Evolutionary conservation across 2,329 filamentous ascomycete genomes (phyloP), one percentile per base, ranked within the genome.

Genomic region (Gremmenia infestans): DNA sequence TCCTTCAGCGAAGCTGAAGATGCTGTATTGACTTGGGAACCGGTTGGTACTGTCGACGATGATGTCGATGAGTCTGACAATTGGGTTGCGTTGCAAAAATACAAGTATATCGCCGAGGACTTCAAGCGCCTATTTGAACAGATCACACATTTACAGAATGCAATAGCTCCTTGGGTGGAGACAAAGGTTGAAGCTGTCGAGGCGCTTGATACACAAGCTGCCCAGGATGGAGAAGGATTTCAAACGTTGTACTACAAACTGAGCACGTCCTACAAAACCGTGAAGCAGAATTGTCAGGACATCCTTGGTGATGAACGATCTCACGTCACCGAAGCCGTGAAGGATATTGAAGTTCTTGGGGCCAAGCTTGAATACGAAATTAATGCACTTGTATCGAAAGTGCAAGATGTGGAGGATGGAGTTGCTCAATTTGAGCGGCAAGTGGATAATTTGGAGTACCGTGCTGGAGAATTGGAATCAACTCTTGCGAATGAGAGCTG

Each of bases 341-440:
- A 87, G 70, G 89, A 94, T 60, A 78, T 97, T 14, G 91, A 96
- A 69, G 81, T 87, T 22, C 76, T 95, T 40, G 84, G 87, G 2
- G 90, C 91, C 19, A 92, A 92, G 72, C 78, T 97, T 54, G 92
- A 97, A 67, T 97, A 97, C 71, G 93, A 97, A 75, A 86, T 97
- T 59, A 83, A 87, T 57, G 84, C 85, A 15, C 76, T 97, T n/a
- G 79, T 85, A 49, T 84, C 86, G 48, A 91, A 91, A 65, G 87
- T 96, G 9, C 81, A 89, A 65, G 93, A 97, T 67, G 88, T 96
- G 8, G 91, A 96, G 67, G 88, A 91, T 59, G 89, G 88, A 1
- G 83, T 96, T 0, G 75, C 74, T 11, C 87, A 91, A 59, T 95
- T 96, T 70, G 89, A 92, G 71, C 79, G 82, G 49, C 88, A 92